phyloP scores from a whole-genome alignment of 768 basidiomycete species.

The Hemileccinum rubropunctum region DNA sequence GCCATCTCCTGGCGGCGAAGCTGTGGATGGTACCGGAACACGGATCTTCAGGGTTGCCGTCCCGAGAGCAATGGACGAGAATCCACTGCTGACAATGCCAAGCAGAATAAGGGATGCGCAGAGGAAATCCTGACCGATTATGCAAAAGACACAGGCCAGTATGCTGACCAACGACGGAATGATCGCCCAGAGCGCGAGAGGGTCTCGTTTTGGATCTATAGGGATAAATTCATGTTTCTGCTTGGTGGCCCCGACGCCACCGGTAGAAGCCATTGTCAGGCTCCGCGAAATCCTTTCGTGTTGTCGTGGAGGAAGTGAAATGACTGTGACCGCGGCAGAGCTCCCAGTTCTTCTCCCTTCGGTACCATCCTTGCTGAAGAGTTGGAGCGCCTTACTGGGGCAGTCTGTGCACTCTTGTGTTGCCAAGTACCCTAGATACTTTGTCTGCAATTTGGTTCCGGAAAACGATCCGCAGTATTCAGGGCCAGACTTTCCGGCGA shows the following conservation, averaged over 20 bases:
- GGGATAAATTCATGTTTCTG: constrained; percentile 3
- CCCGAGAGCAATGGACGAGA: constrained; percentile 29
- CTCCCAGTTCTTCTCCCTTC: constrained; percentile 16
- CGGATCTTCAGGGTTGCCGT: constrained; percentile 24
- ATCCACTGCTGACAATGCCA: constrained; percentile 31
- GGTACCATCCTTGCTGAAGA: constrained; percentile 2
- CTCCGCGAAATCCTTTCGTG: neutral
- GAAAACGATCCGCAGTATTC: constrained; percentile 74
- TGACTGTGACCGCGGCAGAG: constrained; percentile 11
- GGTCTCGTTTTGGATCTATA: constrained; percentile 6
- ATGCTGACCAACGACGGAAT: constrained; percentile 27
- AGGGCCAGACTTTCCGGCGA: constrained; percentile 41
- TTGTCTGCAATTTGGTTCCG: constrained; percentile 53
- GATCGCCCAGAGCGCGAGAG: constrained; percentile 14
- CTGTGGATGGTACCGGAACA: constrained; percentile 20
- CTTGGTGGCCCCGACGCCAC: neutral
- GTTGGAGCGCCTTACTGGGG: neutral
- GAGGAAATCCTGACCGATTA: constrained; percentile 20
- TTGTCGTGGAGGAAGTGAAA: constrained; percentile 10
- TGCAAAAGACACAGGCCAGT: constrained; percentile 17
- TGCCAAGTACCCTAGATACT: constrained; percentile 56
- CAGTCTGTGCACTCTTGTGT: constrained; percentile 1
- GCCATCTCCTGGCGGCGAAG: constrained; percentile 32
- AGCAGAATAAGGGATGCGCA: constrained; percentile 30
- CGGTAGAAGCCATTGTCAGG: neutral